These are phyloP conservation scores for Straminergon stramineum DNA, from an alignment of 225 moss, liverwort and hornwort genomes.

Conservation along the genomic window DNA sequence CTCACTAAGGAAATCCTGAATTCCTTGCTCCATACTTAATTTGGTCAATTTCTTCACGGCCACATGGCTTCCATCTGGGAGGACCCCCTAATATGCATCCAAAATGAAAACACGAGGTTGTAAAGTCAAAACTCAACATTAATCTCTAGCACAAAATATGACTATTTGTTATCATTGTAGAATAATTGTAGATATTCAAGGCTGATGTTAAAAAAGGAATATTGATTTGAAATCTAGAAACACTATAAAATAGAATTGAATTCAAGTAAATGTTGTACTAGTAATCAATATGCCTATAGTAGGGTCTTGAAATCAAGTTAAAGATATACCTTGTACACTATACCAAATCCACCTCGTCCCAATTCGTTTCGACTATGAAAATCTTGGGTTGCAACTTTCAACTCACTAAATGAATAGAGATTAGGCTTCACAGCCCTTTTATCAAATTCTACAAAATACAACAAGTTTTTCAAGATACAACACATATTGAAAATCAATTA, in stretches of 20 bases:
- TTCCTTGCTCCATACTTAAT: not conserved
- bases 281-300: not conserved
- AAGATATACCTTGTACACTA: not conserved
- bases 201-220: too few relatives aligned
- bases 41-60: not conserved
- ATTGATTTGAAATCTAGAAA: too few relatives aligned
- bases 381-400: not conserved
- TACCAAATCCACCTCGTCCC: not conserved
- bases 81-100: not conserved
- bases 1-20: not conserved
- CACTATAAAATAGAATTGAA: too few relatives aligned
- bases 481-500: not conserved
- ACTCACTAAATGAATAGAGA: not conserved
- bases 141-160: fast-evolving
- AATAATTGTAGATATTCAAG: not conserved
- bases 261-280: too few relatives aligned
- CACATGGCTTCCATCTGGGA: not conserved
- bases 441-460: not conserved
- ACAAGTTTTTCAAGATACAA: too few relatives aligned
- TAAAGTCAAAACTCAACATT: not conserved
- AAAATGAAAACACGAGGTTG: not conserved
- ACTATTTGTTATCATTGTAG: too few relatives aligned
- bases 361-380: not conserved
- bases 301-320: not conserved
- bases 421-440: not conserved